Evolutionary conservation across 2,329 filamentous ascomycete species (phyloP), one percentile per base, ranked within the genome.

Genomic region (Berkeleyomyces rouxiae): DNA sequence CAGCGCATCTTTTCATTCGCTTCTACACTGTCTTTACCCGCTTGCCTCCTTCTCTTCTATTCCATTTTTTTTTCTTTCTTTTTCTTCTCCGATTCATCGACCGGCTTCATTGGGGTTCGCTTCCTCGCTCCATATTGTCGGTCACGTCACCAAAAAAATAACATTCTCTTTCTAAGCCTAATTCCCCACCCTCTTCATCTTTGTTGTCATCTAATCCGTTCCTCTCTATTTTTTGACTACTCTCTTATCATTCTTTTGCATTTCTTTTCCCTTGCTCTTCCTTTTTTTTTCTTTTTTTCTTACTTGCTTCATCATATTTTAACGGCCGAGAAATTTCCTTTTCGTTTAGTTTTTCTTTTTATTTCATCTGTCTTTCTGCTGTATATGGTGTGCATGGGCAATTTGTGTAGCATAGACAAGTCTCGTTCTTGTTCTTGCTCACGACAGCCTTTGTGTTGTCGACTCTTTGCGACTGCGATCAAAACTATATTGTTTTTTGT

Each of bases 11-110:
- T 37, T 61, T 55, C n/a, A 7, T 61, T 36, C 46, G 44, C 46
- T 62, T 42, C 42, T 58, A n/a, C 47, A 55, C 58, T 60, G 62
- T 63, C 62, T 51, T 63, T 63, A 63, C 62, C 47, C 58, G 47
- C 33, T 53, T 53, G 49, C 23, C 23, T 46, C 59, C 16, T n/a
- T 37, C 46, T n/a, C 43, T 7, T 31, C n/a, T 37, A 16, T 59
- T 31, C 39, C 33, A 16, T 3, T 63, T 16, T 47, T 59, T 59
- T 11, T 36, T 37, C 4, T 4, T 3, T 10, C 6, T 36, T 47
- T 53, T 53, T 13, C 49, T 53, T 53, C 33, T 13, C 16, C 49
- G 7, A 10, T 11, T 36, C 4, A 23, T 53, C 23, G 23, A 23
- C 23, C 23, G 23, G 23, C 23, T 23, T 23, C 23, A 23, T 23